Conservation (phyloP, 1,284 basidiomycete species). For the Ceratobasidium sp. region DNA sequence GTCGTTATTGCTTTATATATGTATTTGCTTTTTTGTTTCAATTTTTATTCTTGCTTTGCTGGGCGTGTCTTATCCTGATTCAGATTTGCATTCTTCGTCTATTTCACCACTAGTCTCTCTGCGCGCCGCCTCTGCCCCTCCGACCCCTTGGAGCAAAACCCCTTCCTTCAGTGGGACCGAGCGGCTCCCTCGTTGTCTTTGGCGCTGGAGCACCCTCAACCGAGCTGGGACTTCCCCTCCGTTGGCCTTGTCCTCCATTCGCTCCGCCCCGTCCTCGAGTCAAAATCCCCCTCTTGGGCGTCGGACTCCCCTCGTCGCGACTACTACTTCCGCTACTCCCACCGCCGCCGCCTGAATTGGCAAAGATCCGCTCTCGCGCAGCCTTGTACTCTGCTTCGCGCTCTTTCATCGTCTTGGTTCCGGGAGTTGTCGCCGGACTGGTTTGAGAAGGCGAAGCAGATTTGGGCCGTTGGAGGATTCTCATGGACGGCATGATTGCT, state of each 20-base stretch:
- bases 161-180: slow-evolving; percentile 14
- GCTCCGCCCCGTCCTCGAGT: slow-evolving; percentile 24
- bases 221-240: slow-evolving; percentile 28
- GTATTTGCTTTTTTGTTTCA: slow-evolving; percentile 9
- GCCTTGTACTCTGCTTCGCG: slow-evolving; percentile 51
- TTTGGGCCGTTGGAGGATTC: slow-evolving; percentile 50
- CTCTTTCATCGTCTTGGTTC: slow-evolving; percentile 48
- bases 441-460: slow-evolving; percentile 44
- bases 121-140: slow-evolving; percentile 10
- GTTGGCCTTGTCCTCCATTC: slow-evolving; percentile 25
- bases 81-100: not conserved
- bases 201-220: not conserved
- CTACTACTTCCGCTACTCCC: slow-evolving; percentile 20
- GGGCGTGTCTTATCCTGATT: not conserved
- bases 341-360: slow-evolving; percentile 30
- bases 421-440: not conserved
- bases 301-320: slow-evolving; percentile 32
- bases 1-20: not conserved
- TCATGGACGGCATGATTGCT: slow-evolving; percentile 46
- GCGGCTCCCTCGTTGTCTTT: slow-evolving; percentile 21
- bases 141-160: slow-evolving; percentile 40
- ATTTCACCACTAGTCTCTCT: slow-evolving; percentile 6
- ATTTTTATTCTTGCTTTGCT: slow-evolving; percentile 20
- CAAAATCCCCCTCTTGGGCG: slow-evolving; percentile 41
- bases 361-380: slow-evolving; percentile 51